Evolutionary conservation across 139 green algal species (phyloP), one percentile per base, ranked within the genome.

Genomic region (Astrephomene gubernaculifera): DNA sequence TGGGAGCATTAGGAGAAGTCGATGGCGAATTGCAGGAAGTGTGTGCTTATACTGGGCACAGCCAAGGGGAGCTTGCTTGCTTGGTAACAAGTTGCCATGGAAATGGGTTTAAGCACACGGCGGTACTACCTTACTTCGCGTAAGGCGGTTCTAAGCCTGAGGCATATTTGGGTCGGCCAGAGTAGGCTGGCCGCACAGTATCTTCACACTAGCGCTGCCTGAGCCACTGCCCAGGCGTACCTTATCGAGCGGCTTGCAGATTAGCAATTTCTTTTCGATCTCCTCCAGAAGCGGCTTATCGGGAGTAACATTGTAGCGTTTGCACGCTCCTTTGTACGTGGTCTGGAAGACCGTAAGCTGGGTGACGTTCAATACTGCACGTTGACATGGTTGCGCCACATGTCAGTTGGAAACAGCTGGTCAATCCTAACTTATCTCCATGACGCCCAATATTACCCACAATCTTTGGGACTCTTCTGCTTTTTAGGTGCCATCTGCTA

Each of bases 291-390:
- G 25, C 6, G 24, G 17, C 49, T 91, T 91, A 78, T 85, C 39
- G 17, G 70, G 44, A 1, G 38, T 25, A n/a, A 87, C 52, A 7
- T 63, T 71, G 60, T 89, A 79, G 0, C 43, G 35, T 9, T 83
- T 69, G 64, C 76, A 83, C 9, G 87, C 87, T 19, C 78, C 87
- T 41, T 91, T 91, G 49, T 88, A 91, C 1, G 83, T 79, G 22
- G 36, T 82, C 17, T 57, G 31, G 24, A 91, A 74, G 1, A 83
- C 87, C 3, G 54, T 85, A 1, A 91, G 82, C 71, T 91, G 82
- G 43, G 69, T 63, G 1, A 71, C 29, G 1, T 76, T 71, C 39
- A 72, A 49, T 27, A 90, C 86, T 90, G 80, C 33, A 68, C 36
- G 33, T 36, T 63, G 33, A 17, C 38, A 57, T 75, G 68, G 27